Evolutionary conservation across 805 yeast genomes (phyloP).

Genomic region (Ogataea neopini): DNA sequence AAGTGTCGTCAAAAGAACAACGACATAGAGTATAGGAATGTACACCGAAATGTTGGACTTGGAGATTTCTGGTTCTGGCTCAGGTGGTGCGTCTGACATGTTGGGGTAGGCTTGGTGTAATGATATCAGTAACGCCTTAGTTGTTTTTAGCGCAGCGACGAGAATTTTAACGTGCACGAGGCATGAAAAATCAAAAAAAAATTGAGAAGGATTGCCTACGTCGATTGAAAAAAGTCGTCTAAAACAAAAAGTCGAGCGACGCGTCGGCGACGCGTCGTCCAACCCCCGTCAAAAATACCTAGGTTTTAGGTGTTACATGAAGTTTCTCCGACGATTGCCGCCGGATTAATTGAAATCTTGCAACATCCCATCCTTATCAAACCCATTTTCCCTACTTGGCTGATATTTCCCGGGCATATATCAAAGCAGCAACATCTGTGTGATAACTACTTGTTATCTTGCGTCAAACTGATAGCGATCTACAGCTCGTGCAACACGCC

Average conservation of each 20-base stretch:
- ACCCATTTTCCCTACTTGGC: background rate
- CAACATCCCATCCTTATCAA: background rate
- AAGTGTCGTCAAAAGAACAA: constrained; percentile 64
- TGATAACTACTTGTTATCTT: background rate
- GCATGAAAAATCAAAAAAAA: background rate
- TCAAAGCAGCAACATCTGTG: background rate
- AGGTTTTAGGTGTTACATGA: background rate
- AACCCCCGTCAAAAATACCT: background rate
- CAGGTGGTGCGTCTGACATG: constrained; percentile 19
- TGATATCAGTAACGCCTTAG: too few species aligned
- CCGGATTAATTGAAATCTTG: background rate
- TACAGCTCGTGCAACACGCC: background rate
- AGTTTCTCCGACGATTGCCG: background rate
- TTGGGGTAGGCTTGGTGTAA: background rate
- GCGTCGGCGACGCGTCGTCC: background rate
- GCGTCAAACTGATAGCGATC: constrained; percentile 3
- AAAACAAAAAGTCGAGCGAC: too few species aligned
- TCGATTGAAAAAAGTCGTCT: background rate
- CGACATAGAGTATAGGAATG: constrained; percentile 79
- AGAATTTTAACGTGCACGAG: background rate
- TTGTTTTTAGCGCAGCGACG: too few species aligned
- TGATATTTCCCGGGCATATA: background rate
- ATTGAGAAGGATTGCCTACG: background rate
- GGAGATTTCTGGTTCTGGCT: constrained; percentile 28
- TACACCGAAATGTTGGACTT: constrained; percentile 50